Conservation (phyloP, 2,329 filamentous ascomycete genomes). For the Xylariaceae sp. region DNA sequence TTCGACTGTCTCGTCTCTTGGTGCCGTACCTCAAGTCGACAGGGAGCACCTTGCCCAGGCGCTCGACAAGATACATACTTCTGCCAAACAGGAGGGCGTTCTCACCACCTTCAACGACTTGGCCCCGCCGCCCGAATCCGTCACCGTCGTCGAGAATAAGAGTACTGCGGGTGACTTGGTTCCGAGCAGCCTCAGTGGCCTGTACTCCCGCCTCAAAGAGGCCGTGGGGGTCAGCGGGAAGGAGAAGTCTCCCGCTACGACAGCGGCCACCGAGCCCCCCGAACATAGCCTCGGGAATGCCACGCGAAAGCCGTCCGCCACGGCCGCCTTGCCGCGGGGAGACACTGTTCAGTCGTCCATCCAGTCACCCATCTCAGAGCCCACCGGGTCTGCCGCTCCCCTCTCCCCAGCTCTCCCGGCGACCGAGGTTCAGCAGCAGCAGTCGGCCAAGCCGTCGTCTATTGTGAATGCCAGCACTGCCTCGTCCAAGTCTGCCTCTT, state of each 20-base stretch:
- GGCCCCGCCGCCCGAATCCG: slow-evolving; percentile 59
- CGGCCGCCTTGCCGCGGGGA: too few species aligned
- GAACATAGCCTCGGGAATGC: slow-evolving; percentile 41
- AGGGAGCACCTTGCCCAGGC: slow-evolving; percentile 70
- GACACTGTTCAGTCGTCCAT: too few species aligned
- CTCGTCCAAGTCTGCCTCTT: slow-evolving; percentile 38
- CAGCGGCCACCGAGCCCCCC: slow-evolving; percentile 11
- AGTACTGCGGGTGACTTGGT: slow-evolving; percentile 66
- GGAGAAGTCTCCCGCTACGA: slow-evolving; percentile 18
- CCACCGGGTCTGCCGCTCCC: slow-evolving; percentile 31
- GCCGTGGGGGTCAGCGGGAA: slow-evolving; percentile 66
- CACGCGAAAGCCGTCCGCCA: too few species aligned
- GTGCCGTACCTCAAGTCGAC: slow-evolving; percentile 49
- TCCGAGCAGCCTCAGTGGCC: slow-evolving; percentile 79
- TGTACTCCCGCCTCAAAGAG: slow-evolving; percentile 80
- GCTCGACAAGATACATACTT: slow-evolving; percentile 81
- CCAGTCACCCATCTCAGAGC: slow-evolving; percentile 31
- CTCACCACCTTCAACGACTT: slow-evolving; percentile 95
- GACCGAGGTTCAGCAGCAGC: slow-evolving; percentile 36
- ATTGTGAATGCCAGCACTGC: slow-evolving; percentile 36
- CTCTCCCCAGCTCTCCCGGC: slow-evolving; percentile 31
- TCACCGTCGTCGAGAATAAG: slow-evolving; percentile 60
- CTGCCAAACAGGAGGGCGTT: slow-evolving; percentile 76
- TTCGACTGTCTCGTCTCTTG: slow-evolving; percentile 41
- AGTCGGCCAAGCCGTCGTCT: slow-evolving; percentile 44